Evolutionary conservation across 495 filamentous ascomycete genomes (phyloP), one percentile per base, ranked within the genome.

Genomic region (Penicillium odoratum): DNA sequence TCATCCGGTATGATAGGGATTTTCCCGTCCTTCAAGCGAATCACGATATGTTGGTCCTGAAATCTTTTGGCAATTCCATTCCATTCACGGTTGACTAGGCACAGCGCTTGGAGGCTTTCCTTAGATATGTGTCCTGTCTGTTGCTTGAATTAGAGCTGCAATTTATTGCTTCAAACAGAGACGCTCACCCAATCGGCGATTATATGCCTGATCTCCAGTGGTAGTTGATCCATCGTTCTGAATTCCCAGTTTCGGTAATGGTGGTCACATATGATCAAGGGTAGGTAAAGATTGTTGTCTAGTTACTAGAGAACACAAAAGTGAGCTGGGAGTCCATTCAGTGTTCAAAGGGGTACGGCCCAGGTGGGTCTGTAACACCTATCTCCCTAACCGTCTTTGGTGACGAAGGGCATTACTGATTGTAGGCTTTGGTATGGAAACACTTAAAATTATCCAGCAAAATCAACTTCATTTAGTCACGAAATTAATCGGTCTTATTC

Each of bases 141-240:
- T 48, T 0, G 4, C 40, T 44, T 48, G 18, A 48, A 48, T 48
- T 48, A 48, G 45, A 28, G 18, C 21, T 48, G 45, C 18, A 48
- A 48, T 25, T 48, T 28, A 2, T 48, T 48, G 28, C 18, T 29
- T 48, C 45, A 48, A 15, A 48, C 1, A 48, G 21, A 48, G 45
- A 48, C 0, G 45, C 45, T 48, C 45, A 48, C 45, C 45, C 45
- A 48, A 48, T 48, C 45, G 18, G 45, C 45, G 18, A 48, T 48
- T 0, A 48, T 48, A 48, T 48, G 45, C 45, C 18, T 48, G 18
- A 48, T 48, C 45, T 48, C 45, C 21, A 29, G 45, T 48, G 45
- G 45, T 29, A 48, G 18, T 0, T 48, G 45, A 48, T 48, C 18
- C 45, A 48, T 28, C 45, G 7, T 48, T 48, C 7, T 0, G 18